Conservation (phyloP, 257 asterid genomes). For the Petrea volubilis region DNA sequence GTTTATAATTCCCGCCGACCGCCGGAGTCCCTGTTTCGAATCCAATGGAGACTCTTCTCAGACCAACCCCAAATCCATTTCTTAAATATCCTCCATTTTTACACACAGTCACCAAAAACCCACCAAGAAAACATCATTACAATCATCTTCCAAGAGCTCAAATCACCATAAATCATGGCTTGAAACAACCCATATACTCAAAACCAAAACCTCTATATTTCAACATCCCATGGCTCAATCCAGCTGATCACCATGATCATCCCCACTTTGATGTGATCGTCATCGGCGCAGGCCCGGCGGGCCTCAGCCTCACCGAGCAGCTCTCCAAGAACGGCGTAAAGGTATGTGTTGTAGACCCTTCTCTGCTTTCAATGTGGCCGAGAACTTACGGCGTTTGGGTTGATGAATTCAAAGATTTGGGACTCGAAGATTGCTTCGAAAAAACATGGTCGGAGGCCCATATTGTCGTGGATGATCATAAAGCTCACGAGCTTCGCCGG, state of each 20-base stretch:
- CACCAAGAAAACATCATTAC: slow-evolving; percentile 10
- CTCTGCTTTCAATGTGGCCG: slow-evolving; percentile 57
- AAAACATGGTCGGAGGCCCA: slow-evolving; percentile 45
- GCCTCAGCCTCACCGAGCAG: slow-evolving; percentile 49
- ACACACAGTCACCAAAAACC: not conserved
- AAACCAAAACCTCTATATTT: slow-evolving; percentile 35
- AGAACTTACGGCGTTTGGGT: slow-evolving; percentile 60
- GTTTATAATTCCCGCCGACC: too few relatives aligned
- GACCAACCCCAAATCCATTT: slow-evolving; percentile 16
- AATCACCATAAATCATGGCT: slow-evolving; percentile 22
- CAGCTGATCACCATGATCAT: slow-evolving; percentile 25
- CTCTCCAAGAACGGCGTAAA: slow-evolving; percentile 42
- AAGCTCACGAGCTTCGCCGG: slow-evolving; percentile 42
- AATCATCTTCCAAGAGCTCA: slow-evolving; percentile 9
- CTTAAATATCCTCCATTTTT: not conserved
- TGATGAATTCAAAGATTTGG: slow-evolving; percentile 51
- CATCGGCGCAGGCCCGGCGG: slow-evolving; percentile 60
- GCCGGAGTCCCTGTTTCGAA: too few relatives aligned
- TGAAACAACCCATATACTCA: slow-evolving; percentile 33
- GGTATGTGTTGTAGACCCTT: slow-evolving; percentile 57
- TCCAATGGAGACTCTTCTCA: slow-evolving; percentile 9
- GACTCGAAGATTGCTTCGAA: slow-evolving; percentile 50
- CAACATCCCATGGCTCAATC: slow-evolving; percentile 41
- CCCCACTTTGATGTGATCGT: slow-evolving; percentile 46
- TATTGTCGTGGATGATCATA: slow-evolving; percentile 40